Conservation (phyloP, 2,329 filamentous ascomycete genomes). For the Cucurbitaria berberidis region DNA sequence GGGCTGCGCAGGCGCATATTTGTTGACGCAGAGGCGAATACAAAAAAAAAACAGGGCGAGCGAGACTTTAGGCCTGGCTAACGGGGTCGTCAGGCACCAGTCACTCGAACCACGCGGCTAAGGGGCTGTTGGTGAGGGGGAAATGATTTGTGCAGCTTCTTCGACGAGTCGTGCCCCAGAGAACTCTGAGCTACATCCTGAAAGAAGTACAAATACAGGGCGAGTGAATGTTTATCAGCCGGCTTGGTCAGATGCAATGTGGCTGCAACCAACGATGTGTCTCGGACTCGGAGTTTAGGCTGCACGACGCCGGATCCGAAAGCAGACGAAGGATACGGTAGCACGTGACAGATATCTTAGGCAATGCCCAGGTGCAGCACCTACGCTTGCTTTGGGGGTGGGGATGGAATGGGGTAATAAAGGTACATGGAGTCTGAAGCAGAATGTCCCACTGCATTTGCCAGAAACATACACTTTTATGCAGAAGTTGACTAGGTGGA, state of each 20-base stretch:
- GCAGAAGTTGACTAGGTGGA: too few species aligned
- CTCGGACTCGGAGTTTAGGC: conserved; percentile 5
- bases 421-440: neutral
- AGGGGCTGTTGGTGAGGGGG: conserved; percentile 18
- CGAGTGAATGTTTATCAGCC: conserved; percentile 20
- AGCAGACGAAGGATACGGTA: conserved; percentile 4
- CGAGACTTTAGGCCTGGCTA: conserved; percentile 29
- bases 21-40: conserved; percentile 24
- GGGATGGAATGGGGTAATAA: neutral
- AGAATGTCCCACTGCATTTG: neutral
- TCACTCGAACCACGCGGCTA: conserved; percentile 30
- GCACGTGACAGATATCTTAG: neutral
- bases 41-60: conserved; percentile 25
- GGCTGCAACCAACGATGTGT: conserved; percentile 23
- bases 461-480: too few species aligned
- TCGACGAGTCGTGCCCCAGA: conserved; percentile 13
- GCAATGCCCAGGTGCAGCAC: neutral
- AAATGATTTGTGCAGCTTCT: conserved; percentile 13
- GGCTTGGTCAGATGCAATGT: conserved; percentile 27
- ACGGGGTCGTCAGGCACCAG: conserved; percentile 25
- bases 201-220: conserved; percentile 9
- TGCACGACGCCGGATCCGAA: conserved; percentile 17
- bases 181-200: conserved; percentile 22
- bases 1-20: conserved; percentile 41
- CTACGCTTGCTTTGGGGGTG: neutral